Percentiles rank a stretch among this genome's conserved stretches.
phyloP scores from a whole-genome alignment of 139 green algal genomes.

The Spirogloea muscicola region DNA sequence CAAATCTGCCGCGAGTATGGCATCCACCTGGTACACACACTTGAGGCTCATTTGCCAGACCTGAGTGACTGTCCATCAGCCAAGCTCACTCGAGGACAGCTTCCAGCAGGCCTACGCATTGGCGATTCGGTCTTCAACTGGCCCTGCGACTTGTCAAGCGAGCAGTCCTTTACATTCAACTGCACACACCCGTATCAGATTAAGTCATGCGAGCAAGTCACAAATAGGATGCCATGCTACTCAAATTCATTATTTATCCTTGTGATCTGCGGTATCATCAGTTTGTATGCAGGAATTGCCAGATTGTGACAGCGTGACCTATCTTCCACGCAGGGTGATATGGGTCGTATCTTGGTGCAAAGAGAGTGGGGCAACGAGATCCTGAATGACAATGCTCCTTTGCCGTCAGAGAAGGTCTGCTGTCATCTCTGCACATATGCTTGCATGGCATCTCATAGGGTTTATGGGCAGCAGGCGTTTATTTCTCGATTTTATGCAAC shows the following conservation, averaged over 20 bases:
- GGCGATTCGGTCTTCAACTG: slow-evolving; percentile 48
- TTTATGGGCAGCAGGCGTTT: too few relatives aligned
- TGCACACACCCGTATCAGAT: too few relatives aligned
- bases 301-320: neutral
- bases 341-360: slow-evolving; percentile 61
- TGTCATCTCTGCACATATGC: neutral
- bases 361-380: slow-evolving; percentile 63
- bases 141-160: too few relatives aligned
- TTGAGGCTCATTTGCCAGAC: slow-evolving; percentile 64
- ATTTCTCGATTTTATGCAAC: too few relatives aligned
- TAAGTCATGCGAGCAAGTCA: too few relatives aligned
- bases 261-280: too few relatives aligned
- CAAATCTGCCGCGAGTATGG: slow-evolving; percentile 35
- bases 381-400: slow-evolving; percentile 54
- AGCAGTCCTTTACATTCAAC: too few relatives aligned
- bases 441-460: neutral
- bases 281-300: neutral
- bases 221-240: too few relatives aligned
- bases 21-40: slow-evolving; percentile 62
- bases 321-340: slow-evolving; percentile 34
- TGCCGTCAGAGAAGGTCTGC: slow-evolving; percentile 48
- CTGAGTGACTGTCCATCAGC: slow-evolving; percentile 34
- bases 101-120: slow-evolving; percentile 53
- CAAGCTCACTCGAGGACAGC: slow-evolving; percentile 49
- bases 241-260: too few relatives aligned